Base-by-base conservation (phyloP, 2,329 filamentous ascomycete species). In the Paraphaeosphaeria minitans region DNA sequence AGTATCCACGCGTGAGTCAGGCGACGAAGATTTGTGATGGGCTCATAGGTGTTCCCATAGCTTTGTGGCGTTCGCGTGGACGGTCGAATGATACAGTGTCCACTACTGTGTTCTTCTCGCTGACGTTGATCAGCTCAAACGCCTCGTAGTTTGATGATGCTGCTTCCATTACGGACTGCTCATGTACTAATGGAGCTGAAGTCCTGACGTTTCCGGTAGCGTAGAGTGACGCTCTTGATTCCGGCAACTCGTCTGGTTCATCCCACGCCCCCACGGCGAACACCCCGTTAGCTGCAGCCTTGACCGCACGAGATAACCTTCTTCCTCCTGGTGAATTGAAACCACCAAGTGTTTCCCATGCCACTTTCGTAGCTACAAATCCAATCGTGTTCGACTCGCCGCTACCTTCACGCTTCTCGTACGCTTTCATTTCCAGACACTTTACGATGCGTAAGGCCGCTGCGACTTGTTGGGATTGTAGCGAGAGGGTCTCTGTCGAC, bases 331-430 rank as follows among this genome's bases (percentile, higher is more conserved):
- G 62, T 2, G 67, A 63, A 16, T 59, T 55, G 27, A 68, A 67
- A 0, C 66, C 62, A 21, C 70, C 71, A 7, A 73, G 48, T 4
- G 63, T 61, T 42, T 69, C 62, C 69, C 69, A 71, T 4, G 69
- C 69, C 1, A 71, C 56, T 49, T 67, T 70, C 1, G 63, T 70
- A 4, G 70, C 67, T 2, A 71, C 61, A 45, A 67, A 68, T 1
- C 59, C 58, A 41, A 72, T 69, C 0, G 69, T 70, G 42, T 68
- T 71, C 6, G 67, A 67, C 37, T 68, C 60, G 3, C 58, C 54
- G 16, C 53, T 55, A 12, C 66, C 65, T 35, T 59, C 51, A 10
- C 56, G 56, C 42, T 62, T 65, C 42, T 67, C 59, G 21, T 61
- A 61, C 42, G 59, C 56, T 46, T 70, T 68, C 6, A 68, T 47